phyloP scores from a whole-genome alignment of 169 alveolate genomes.

The Eimeria brunetti region DNA sequence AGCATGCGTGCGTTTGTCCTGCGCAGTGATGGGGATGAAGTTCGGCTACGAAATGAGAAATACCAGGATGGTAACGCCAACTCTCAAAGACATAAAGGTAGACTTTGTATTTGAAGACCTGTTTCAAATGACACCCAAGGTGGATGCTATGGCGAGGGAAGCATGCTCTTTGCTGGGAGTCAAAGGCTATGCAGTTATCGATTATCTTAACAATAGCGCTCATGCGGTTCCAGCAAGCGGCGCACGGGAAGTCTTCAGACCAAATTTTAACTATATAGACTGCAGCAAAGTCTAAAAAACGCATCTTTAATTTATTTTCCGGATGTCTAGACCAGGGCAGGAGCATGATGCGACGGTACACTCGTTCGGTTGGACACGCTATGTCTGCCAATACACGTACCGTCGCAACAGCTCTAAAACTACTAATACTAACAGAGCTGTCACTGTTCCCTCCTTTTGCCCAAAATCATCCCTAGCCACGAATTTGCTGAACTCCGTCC shows the following conservation, averaged over 20 bases:
- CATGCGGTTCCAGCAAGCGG: slow-evolving; percentile 66
- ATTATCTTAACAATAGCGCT: background rate
- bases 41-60: slow-evolving; percentile 55
- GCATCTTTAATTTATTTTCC: background rate
- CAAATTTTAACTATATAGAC: slow-evolving; percentile 33
- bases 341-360: background rate
- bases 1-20: background rate
- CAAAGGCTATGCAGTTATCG: slow-evolving; percentile 46
- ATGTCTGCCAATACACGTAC: background rate
- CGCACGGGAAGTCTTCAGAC: slow-evolving; percentile 1
- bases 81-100: no score
- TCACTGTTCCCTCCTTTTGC: no score
- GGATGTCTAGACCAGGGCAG: no score
- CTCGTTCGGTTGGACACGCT: background rate
- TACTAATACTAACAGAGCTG: no score
- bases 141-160: slow-evolving; percentile 14
- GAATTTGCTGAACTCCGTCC: no score
- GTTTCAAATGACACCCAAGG: background rate
- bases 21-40: slow-evolving; percentile 62
- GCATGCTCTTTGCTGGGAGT: background rate
- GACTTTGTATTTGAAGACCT: no score
- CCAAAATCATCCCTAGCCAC: no score
- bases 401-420: no score
- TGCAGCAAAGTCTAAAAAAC: slow-evolving; percentile 39
- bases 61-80: slow-evolving; percentile 5